Conservation (phyloP, 306 rosid species). For the Prosopis cineraria region DNA sequence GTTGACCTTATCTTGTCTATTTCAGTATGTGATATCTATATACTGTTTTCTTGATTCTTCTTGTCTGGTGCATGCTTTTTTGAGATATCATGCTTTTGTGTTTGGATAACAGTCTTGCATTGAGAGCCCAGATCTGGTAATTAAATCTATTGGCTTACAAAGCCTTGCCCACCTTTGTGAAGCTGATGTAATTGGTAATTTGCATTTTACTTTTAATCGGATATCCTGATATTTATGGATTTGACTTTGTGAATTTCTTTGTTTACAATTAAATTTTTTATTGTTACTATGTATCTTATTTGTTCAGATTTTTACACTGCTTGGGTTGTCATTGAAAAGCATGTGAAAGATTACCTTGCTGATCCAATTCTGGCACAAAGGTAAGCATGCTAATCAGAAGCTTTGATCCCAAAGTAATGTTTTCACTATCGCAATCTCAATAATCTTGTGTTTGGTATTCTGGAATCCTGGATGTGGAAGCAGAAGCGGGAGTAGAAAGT, state of each 20-base stretch:
- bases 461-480: not conserved
- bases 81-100: slow-evolving; percentile 34
- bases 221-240: not conserved
- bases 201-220: slow-evolving; percentile 9
- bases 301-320: slow-evolving; percentile 93
- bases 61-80: slow-evolving; percentile 36
- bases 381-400: slow-evolving; percentile 47
- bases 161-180: slow-evolving; percentile 95
- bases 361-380: slow-evolving; percentile 70
- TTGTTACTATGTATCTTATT: slow-evolving; percentile 22
- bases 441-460: not conserved
- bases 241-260: slow-evolving; percentile 28
- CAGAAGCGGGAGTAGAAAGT: not conserved
- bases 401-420: slow-evolving; percentile 24
- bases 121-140: slow-evolving; percentile 70
- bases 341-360: slow-evolving; percentile 54
- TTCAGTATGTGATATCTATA: slow-evolving; percentile 59
- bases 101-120: slow-evolving; percentile 74
- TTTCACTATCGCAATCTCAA: slow-evolving; percentile 25
- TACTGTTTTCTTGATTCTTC: slow-evolving; percentile 30
- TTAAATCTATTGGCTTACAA: slow-evolving; percentile 90
- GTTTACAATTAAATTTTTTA: slow-evolving; percentile 34
- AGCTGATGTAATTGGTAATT: slow-evolving; percentile 87
- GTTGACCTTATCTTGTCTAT: slow-evolving; percentile 93
- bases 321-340: slow-evolving; percentile 82